Conservation (phyloP, 768 basidiomycete species). For the Cystoderma amianthinum region DNA sequence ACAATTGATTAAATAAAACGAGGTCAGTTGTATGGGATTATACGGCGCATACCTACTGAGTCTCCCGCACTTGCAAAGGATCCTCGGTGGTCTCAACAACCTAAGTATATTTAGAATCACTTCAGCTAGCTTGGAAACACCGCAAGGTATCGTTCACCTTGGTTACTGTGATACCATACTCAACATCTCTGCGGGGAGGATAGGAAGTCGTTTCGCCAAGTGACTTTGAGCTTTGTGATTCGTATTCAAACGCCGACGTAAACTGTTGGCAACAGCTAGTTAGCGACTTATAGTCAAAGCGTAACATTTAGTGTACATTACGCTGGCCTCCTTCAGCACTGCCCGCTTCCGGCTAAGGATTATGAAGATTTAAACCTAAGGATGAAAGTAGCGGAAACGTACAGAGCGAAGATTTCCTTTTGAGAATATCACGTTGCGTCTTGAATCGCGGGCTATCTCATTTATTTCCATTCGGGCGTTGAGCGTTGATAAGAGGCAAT, state of each 20-base stretch:
- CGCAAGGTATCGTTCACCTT: slow-evolving; percentile 17
- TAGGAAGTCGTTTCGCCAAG: slow-evolving; percentile 9
- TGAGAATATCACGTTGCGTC: slow-evolving; percentile 15
- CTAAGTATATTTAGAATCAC: slow-evolving; percentile 10
- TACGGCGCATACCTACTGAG: too few species aligned
- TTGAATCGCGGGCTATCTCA: slow-evolving; percentile 11
- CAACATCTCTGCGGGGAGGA: slow-evolving; percentile 12
- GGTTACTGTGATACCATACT: slow-evolving; percentile 32
- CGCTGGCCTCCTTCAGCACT: slow-evolving; percentile 1
- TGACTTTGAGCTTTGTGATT: slow-evolving; percentile 17
- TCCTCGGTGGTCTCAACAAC: slow-evolving; percentile 28
- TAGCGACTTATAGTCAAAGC: background rate
- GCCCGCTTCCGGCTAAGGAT: background rate
- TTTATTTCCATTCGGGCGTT: slow-evolving; percentile 35
- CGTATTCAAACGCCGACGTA: slow-evolving; percentile 21
- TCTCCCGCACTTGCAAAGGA: too few species aligned
- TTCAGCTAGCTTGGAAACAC: background rate
- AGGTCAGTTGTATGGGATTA: too few species aligned
- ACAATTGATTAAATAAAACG: too few species aligned
- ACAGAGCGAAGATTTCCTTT: slow-evolving; percentile 10
- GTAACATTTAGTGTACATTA: background rate
- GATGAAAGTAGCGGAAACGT: background rate
- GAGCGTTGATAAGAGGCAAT: slow-evolving; percentile 40
- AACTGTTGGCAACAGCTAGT: slow-evolving; percentile 7
- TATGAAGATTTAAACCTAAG: background rate